These are phyloP conservation scores for Cyclocybe cylindracea DNA, from an alignment of 768 basidiomycete species.

Conservation along the genomic window DNA sequence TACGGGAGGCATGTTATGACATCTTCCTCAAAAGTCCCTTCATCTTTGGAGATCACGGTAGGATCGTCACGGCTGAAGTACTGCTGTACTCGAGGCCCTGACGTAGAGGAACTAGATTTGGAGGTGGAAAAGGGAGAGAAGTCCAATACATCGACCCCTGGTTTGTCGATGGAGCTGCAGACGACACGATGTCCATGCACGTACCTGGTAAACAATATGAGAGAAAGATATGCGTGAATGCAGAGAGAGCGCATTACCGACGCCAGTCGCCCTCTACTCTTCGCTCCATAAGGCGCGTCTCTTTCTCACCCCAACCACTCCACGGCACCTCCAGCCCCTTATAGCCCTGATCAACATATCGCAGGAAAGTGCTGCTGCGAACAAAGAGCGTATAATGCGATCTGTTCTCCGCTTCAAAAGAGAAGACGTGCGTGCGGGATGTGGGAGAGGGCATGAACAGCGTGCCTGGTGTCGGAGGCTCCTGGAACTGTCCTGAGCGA, in stretches of 20 bases:
- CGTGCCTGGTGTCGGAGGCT: not conserved
- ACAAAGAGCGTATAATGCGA: conserved; percentile 10
- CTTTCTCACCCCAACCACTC: conserved; percentile 16
- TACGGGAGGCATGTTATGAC: conserved; percentile 11
- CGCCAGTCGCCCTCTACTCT: conserved; percentile 3
- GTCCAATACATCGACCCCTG: conserved; percentile 8
- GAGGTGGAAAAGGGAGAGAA: conserved; percentile 4
- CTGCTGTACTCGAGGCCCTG: not conserved
- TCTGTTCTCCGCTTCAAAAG: not conserved
- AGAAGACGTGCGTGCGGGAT: conserved; percentile 1
- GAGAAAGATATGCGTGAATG: not conserved
- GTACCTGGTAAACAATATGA: conserved; percentile 6
- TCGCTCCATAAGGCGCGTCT: conserved; percentile 13
- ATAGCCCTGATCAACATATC: not conserved
- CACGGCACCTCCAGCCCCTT: conserved; percentile 3
- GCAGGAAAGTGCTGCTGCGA: conserved; percentile 10
- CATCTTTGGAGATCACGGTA: not conserved
- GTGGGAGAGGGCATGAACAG: not conserved
- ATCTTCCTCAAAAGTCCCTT: conserved; percentile 1
- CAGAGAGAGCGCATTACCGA: conserved; percentile 2
- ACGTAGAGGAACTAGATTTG: not conserved
- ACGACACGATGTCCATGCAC: conserved; percentile 20
- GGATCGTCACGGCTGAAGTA: not conserved
- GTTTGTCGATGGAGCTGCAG: not conserved
- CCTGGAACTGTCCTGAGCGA: conserved; percentile 5